A percentile compares a stretch with the other conserved stretches of the same genome.
Evolutionary conservation across 306 rosid species (phyloP).

Genomic region (Styphnolobium japonicum): DNA sequence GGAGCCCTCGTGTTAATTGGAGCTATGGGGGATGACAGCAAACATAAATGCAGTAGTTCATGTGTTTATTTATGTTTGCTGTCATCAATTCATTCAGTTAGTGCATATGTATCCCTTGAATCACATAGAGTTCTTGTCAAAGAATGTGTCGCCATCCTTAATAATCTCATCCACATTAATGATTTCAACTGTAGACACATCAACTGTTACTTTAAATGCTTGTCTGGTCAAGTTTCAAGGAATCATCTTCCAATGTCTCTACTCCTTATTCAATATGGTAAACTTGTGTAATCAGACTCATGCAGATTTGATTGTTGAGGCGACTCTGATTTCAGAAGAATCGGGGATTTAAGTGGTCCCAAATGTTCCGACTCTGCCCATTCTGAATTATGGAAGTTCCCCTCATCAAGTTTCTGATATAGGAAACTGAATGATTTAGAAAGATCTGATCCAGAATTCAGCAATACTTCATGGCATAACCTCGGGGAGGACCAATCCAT

Average conservation of each 20-base stretch:
- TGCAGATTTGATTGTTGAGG: constrained; percentile 41
- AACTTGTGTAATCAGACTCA: constrained; percentile 39
- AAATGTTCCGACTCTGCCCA: constrained; percentile 30
- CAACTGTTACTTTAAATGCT: constrained; percentile 29
- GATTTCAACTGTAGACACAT: constrained; percentile 43
- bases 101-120: constrained; percentile 19
- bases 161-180: constrained; percentile 46
- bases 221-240: constrained; percentile 37
- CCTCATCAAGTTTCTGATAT: constrained; percentile 63
- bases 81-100: too few species aligned
- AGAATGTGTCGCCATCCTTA: constrained; percentile 36
- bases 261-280: constrained; percentile 59
- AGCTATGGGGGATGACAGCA: too few species aligned
- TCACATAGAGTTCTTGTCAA: constrained; percentile 26
- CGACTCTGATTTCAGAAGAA: constrained; percentile 27
- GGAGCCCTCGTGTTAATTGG: neutral
- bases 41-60: too few species aligned
- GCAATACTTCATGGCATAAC: constrained; percentile 39
- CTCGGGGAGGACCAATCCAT: constrained; percentile 30
- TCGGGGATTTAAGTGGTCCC: constrained; percentile 26
- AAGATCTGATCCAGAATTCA: constrained; percentile 49
- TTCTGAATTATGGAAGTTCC: constrained; percentile 28
- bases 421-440: constrained; percentile 58
- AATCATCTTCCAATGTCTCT: constrained; percentile 45
- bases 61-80: constrained; percentile 30